A percentile compares a stretch with the other conserved stretches of the same genome.
phyloP scores from a whole-genome alignment of 2,329 filamentous ascomycete species.

The Talaromyces rugulosus region DNA sequence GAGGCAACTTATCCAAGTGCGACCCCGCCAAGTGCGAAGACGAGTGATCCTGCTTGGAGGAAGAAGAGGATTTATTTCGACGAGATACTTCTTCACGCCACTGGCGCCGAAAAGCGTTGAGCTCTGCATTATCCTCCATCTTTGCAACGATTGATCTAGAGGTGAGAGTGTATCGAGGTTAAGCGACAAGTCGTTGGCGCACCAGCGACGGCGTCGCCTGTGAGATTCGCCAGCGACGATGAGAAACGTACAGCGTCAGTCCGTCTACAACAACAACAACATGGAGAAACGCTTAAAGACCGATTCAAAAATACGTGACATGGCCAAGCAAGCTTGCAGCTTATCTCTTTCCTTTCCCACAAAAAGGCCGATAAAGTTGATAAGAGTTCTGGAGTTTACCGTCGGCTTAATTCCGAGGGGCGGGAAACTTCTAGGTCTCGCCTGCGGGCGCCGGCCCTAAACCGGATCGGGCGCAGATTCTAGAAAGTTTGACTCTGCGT shows the following conservation, averaged over 20 bases:
- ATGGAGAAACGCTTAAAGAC: neutral
- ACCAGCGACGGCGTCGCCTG: neutral
- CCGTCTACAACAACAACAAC: neutral
- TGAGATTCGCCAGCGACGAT: neutral
- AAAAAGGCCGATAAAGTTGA: neutral
- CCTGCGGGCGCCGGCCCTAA: neutral
- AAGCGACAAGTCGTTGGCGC: neutral
- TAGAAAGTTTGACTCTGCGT: neutral
- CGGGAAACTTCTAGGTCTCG: neutral
- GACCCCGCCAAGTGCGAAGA: conserved; percentile 16
- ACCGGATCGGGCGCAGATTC: neutral
- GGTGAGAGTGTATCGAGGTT: neutral
- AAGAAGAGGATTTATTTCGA: conserved; percentile 31
- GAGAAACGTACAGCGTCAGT: neutral
- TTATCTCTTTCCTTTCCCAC: neutral
- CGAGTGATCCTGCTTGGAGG: conserved; percentile 13
- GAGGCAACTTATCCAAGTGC: conserved; percentile 29
- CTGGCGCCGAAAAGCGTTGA: conserved; percentile 79
- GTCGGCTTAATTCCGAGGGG: neutral
- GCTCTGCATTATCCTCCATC: conserved; percentile 58
- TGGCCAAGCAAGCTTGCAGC: neutral
- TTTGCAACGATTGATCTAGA: conserved; percentile 11
- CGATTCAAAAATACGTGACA: neutral
- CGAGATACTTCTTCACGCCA: conserved; percentile 77
- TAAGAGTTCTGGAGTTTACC: neutral